Evolutionary conservation across 257 asterid species (phyloP).

Genomic region (Forsythia viridissima): DNA sequence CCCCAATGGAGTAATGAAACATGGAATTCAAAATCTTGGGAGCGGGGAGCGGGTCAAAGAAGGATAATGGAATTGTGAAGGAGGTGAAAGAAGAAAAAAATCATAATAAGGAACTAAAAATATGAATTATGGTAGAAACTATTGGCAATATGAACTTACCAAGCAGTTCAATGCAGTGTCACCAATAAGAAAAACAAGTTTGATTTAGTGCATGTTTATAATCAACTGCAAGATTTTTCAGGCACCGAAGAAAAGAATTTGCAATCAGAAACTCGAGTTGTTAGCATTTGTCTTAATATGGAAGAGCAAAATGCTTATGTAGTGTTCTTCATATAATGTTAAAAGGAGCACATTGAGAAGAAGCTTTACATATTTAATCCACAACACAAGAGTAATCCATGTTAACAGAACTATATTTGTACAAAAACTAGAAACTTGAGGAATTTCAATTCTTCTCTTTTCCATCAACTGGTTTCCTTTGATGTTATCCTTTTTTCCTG

Average conservation of each 20-base stretch:
- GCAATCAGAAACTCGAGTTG: background rate
- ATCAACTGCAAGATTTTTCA: conserved; percentile 57
- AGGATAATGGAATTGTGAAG: conserved; percentile 51
- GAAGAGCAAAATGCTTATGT: too few relatives aligned
- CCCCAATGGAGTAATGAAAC: conserved; percentile 49
- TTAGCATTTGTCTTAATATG: background rate
- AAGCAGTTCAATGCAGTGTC: conserved; percentile 82
- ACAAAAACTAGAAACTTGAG: background rate
- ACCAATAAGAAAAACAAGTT: conserved; percentile 75
- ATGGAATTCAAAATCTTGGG: conserved; percentile 38
- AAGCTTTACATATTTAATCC: too few relatives aligned
- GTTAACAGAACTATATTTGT: background rate
- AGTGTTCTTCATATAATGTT: too few relatives aligned
- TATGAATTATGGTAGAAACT: background rate
- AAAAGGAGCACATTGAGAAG: too few relatives aligned
- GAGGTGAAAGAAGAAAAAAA: conserved; percentile 27
- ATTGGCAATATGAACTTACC: conserved; percentile 42
- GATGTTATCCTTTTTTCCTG: background rate
- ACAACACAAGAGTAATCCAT: background rate
- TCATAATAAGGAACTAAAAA: background rate
- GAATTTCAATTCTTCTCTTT: background rate
- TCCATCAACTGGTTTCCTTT: background rate
- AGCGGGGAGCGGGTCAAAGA: conserved; percentile 53
- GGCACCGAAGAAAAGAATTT: conserved; percentile 3
- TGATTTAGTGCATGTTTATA: conserved; percentile 87